A percentile compares a stretch with the other conserved stretches of the same genome.
phyloP scores from a whole-genome alignment of 352 stramenopile genomes.

The Pythium scleroteichum region DNA sequence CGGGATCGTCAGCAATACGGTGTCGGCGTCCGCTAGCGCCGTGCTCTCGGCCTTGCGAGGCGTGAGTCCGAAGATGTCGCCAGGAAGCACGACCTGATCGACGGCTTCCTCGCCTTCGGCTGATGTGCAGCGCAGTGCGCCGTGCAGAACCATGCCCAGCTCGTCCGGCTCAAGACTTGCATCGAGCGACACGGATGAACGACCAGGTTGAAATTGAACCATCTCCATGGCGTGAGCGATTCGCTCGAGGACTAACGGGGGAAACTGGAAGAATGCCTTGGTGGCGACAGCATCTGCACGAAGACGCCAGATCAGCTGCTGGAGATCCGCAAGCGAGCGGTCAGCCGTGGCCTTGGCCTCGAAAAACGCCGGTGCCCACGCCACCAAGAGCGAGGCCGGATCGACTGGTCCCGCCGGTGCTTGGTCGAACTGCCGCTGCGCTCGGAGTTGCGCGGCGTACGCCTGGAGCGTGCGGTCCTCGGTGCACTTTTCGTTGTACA shows the following conservation, averaged over 20 bases:
- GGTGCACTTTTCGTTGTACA: constrained; percentile 37
- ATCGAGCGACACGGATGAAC: constrained; percentile 17
- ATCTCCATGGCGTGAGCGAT: constrained; percentile 49
- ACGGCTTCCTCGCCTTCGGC: neutral
- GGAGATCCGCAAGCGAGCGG: constrained; percentile 25
- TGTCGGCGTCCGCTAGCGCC: constrained; percentile 37
- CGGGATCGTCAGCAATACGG: constrained; percentile 41
- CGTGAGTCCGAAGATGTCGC: constrained; percentile 24
- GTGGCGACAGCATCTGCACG: constrained; percentile 32
- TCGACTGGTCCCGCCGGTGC: neutral
- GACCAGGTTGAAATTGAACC: constrained; percentile 20
- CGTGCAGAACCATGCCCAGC: constrained; percentile 41
- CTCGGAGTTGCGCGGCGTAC: constrained; percentile 24
- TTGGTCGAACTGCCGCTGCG: neutral
- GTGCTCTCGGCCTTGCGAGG: neutral
- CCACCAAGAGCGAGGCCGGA: neutral
- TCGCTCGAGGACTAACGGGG: constrained; percentile 52
- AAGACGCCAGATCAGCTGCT: constrained; percentile 34
- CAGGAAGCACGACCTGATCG: constrained; percentile 14
- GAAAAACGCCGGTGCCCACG: constrained; percentile 25
- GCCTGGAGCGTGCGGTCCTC: constrained; percentile 46
- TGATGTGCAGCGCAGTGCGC: constrained; percentile 17
- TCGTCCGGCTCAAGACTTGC: constrained; percentile 29
- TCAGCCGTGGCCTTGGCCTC: constrained; percentile 7
- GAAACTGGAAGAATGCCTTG: constrained; percentile 59